phyloP scores from a whole-genome alignment of 2,329 filamentous ascomycete genomes.

The Paecilomyces sp. region DNA sequence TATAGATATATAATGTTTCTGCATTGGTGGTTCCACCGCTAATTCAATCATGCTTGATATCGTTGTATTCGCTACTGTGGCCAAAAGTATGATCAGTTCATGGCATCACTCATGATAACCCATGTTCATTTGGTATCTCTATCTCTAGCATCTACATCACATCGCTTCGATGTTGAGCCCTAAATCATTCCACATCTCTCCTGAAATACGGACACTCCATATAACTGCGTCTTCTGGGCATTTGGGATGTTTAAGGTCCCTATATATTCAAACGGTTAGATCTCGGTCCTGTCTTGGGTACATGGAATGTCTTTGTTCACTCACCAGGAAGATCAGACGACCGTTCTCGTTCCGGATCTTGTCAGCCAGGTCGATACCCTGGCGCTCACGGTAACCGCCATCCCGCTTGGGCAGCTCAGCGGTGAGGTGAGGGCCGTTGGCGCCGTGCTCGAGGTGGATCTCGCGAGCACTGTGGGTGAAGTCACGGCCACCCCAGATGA shows the following conservation, averaged over 20 bases:
- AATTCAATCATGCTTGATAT: background rate
- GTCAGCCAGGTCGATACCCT: slow-evolving; percentile 11
- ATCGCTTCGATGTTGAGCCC: background rate
- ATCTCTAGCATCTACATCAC: background rate
- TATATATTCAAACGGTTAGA: background rate
- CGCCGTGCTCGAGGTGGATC: slow-evolving; percentile 8
- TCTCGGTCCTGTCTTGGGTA: background rate
- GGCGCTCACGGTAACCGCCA: slow-evolving; percentile 9
- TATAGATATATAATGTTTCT: background rate
- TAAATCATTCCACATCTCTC: background rate
- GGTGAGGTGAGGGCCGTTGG: slow-evolving; percentile 10
- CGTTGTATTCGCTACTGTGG: background rate
- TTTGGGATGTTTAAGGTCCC: background rate
- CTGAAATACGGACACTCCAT: background rate
- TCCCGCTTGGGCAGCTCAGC: slow-evolving; percentile 8
- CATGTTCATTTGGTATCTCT: background rate
- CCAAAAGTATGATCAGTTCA: background rate
- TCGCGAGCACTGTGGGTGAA: slow-evolving; percentile 11
- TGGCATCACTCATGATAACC: background rate
- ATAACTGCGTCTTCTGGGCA: background rate
- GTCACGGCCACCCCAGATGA: slow-evolving; percentile 13
- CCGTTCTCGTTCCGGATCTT: slow-evolving; percentile 12
- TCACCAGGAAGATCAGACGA: slow-evolving; percentile 9
- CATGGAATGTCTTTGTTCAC: background rate
- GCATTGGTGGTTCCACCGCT: background rate